Percentiles rank a stretch among this genome's conserved stretches.
These are phyloP conservation scores for Stephanodiscus minutulus DNA, from an alignment of 108 stramenopile genomes.

Conservation along the genomic window DNA sequence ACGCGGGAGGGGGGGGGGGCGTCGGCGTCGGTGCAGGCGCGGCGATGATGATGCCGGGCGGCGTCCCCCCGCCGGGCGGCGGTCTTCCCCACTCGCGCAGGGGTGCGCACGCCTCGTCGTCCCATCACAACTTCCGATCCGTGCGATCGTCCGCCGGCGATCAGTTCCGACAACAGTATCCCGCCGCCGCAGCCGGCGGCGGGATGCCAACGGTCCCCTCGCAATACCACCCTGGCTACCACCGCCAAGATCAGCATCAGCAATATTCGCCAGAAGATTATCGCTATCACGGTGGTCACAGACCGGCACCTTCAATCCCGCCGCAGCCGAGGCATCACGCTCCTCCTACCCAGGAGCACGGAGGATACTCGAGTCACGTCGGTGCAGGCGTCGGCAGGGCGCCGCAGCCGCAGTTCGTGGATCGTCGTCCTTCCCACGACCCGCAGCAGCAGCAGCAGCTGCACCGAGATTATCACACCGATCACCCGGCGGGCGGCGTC, in stretches of 20 bases:
- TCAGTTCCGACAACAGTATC: not conserved
- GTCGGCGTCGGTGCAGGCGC: not conserved
- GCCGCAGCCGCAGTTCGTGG: slow-evolving; percentile 6
- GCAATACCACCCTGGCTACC: not conserved
- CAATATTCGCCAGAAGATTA: slow-evolving; percentile 4
- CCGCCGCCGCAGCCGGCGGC: not conserved
- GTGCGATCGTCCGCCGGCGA: not conserved
- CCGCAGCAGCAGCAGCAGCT: slow-evolving; percentile 3
- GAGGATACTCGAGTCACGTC: not conserved
- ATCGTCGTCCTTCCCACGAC: slow-evolving; percentile 3
- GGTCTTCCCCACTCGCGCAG: slow-evolving; percentile 6
- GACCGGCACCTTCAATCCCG: not conserved
- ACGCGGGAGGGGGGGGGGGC: not conserved
- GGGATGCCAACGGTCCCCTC: not conserved
- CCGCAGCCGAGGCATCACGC: not conserved
- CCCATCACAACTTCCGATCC: not conserved
- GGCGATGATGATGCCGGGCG: not conserved
- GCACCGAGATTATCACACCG: not conserved
- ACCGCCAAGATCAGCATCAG: slow-evolving; percentile 1
- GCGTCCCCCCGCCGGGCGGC: not conserved
- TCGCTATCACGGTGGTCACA: not conserved
- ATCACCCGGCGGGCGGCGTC: not conserved
- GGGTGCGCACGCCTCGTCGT: not conserved
- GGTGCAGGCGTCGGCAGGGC: slow-evolving; percentile 1
- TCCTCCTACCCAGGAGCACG: not conserved